Conservation (phyloP, 108 stramenopile species). For the Cyclostephanos invisitatus region DNA sequence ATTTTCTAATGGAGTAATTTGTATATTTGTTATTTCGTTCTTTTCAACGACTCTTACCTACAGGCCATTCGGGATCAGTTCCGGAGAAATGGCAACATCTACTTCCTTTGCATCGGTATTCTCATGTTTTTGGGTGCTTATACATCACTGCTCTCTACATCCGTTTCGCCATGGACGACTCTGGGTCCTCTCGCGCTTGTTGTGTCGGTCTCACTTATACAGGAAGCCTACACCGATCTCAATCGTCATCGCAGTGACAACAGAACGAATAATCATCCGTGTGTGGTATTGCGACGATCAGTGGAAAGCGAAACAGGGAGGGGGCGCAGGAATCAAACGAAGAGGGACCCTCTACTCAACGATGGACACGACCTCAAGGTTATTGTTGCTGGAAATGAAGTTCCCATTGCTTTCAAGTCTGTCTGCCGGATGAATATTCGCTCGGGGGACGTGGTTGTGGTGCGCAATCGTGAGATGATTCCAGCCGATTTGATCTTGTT, state of each 20-base stretch:
- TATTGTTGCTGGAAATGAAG: constrained; percentile 33
- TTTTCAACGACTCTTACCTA: constrained; percentile 1
- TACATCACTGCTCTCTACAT: constrained; percentile 78
- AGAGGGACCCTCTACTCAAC: constrained; percentile 29
- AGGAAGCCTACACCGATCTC: constrained; percentile 91
- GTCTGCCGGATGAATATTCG: constrained; percentile 77
- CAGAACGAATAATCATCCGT: constrained; percentile 74
- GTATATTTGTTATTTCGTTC: constrained; percentile 1
- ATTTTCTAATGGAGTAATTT: constrained; percentile 2
- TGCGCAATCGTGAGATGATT: constrained; percentile 90
- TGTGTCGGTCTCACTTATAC: constrained; percentile 81
- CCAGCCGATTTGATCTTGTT: constrained; percentile 95
- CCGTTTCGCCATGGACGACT: constrained; percentile 93
- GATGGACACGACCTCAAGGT: constrained; percentile 64
- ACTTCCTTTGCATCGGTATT: constrained; percentile 91
- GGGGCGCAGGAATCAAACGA: constrained; percentile 48
- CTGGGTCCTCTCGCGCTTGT: constrained; percentile 90
- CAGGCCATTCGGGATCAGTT: constrained; percentile 83
- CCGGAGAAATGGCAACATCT: constrained; percentile 92
- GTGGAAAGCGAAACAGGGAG: constrained; percentile 28
- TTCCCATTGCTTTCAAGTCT: constrained; percentile 67
- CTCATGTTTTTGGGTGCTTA: constrained; percentile 94
- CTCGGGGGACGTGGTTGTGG: constrained; percentile 89
- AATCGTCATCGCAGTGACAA: constrained; percentile 86
- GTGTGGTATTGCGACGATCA: constrained; percentile 59